A percentile compares a stretch with the other conserved stretches of the same genome.
phyloP scores from a whole-genome alignment of 805 yeast genomes.

The Grigorovia transvaalensis region DNA sequence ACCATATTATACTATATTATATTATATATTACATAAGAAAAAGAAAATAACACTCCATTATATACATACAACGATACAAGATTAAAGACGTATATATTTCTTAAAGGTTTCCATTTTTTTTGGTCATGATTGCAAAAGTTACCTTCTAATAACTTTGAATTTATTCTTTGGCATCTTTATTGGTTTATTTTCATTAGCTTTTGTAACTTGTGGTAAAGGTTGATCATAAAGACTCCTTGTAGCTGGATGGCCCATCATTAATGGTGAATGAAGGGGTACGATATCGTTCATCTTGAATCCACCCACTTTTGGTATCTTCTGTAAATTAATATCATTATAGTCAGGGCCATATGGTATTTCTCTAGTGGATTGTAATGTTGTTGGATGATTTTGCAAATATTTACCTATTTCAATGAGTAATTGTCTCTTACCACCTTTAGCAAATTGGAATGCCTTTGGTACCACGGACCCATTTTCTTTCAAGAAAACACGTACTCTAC shows the following conservation, averaged over 20 bases:
- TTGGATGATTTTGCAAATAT: constrained; percentile 56
- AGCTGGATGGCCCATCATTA: constrained; percentile 75
- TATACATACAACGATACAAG: background rate
- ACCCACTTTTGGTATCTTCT: constrained; percentile 63
- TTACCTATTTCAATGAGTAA: constrained; percentile 50
- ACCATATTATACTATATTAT: background rate
- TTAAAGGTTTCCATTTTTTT: no score
- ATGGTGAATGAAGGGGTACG: constrained; percentile 78
- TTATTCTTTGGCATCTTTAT: constrained; percentile 25
- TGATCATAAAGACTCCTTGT: constrained; percentile 57
- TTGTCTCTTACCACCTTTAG: constrained; percentile 47
- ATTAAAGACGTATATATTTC: no score
- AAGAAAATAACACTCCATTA: no score
- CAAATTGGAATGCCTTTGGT: constrained; percentile 9
- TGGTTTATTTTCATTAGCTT: constrained; percentile 14
- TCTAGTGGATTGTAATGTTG: constrained; percentile 53
- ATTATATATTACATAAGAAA: no score
- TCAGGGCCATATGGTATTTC: constrained; percentile 61
- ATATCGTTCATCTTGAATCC: constrained; percentile 81
- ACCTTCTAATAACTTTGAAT: constrained; percentile 27
- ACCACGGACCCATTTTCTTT: constrained; percentile 41
- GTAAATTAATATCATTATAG: constrained; percentile 42
- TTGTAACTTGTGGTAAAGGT: constrained; percentile 35
- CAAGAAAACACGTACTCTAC: constrained; percentile 74
- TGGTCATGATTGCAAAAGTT: background rate